These are phyloP conservation scores for Phytophthora ohioensis DNA, from an alignment of 352 stramenopile genomes.

Conservation along the genomic window DNA sequence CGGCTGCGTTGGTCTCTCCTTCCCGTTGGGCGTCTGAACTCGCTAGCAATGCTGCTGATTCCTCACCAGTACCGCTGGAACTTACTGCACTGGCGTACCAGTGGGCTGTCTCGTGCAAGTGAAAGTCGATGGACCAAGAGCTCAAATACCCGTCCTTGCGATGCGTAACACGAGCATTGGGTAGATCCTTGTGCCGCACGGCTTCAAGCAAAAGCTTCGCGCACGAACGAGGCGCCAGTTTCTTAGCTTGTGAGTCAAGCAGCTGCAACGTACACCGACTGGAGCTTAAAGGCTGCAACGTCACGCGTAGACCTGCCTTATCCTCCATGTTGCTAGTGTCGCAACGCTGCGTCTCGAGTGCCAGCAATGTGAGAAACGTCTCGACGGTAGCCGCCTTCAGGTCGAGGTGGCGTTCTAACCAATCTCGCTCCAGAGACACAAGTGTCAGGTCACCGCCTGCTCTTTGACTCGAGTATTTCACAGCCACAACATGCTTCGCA, in stretches of 20 bases:
- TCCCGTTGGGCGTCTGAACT: slow-evolving; percentile 27
- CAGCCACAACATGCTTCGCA: slow-evolving; percentile 37
- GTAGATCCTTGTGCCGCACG: slow-evolving; percentile 35
- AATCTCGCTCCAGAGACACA: slow-evolving; percentile 64
- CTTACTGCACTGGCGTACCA: slow-evolving; percentile 34
- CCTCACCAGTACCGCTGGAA: slow-evolving; percentile 8
- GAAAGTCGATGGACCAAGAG: slow-evolving; percentile 59
- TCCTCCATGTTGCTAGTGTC: slow-evolving; percentile 8
- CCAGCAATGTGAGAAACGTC: slow-evolving; percentile 78
- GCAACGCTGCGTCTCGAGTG: slow-evolving; percentile 40
- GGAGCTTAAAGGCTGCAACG: slow-evolving; percentile 59
- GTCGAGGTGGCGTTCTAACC: slow-evolving; percentile 69
- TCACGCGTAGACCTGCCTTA: slow-evolving; percentile 29
- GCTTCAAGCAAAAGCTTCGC: slow-evolving; percentile 49
- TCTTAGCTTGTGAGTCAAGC: slow-evolving; percentile 59
- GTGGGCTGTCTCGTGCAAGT: slow-evolving; percentile 63
- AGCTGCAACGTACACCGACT: slow-evolving; percentile 63
- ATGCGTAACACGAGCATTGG: slow-evolving; percentile 35
- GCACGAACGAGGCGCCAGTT: slow-evolving; percentile 40
- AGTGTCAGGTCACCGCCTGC: slow-evolving; percentile 27
- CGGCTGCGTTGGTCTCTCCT: slow-evolving; percentile 25
- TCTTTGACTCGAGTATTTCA: slow-evolving; percentile 28
- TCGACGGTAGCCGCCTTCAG: slow-evolving; percentile 81
- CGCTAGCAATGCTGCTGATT: neutral
- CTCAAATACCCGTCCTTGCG: slow-evolving; percentile 74